phyloP scores from a whole-genome alignment of 2,329 filamentous ascomycete species.

The Bipolaris cookei region DNA sequence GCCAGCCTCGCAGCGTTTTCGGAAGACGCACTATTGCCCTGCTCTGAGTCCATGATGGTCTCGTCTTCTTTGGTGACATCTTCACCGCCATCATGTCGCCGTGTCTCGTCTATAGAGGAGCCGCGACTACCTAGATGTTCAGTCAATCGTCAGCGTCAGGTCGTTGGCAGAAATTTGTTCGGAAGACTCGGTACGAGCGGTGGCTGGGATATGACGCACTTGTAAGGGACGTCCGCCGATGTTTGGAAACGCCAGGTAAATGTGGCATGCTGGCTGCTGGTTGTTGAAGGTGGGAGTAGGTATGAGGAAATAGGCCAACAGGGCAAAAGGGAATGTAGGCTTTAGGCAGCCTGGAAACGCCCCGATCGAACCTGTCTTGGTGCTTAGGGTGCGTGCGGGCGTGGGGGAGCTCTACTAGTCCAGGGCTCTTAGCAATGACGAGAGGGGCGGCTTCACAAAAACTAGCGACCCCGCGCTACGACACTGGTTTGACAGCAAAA shows the following conservation, averaged over 20 bases:
- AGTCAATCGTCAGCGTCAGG: slow-evolving; percentile 25
- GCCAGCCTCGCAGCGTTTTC: not conserved
- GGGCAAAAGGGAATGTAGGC: not conserved
- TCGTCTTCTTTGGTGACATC: slow-evolving; percentile 66
- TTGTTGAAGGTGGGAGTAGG: not conserved
- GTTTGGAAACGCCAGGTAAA: slow-evolving; percentile 31
- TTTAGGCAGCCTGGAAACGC: slow-evolving; percentile 13
- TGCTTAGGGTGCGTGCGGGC: slow-evolving; percentile 24
- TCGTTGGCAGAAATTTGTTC: not conserved
- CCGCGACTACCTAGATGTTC: slow-evolving; percentile 48
- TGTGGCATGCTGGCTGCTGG: slow-evolving; percentile 46
- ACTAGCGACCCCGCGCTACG: slow-evolving; percentile 30
- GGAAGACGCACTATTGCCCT: slow-evolving; percentile 80
- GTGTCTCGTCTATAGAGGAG: slow-evolving; percentile 50
- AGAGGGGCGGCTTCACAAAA: slow-evolving; percentile 28
- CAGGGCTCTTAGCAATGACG: slow-evolving; percentile 28
- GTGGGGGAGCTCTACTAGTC: slow-evolving; percentile 26
- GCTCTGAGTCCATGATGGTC: slow-evolving; percentile 83
- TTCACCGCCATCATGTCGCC: slow-evolving; percentile 45
- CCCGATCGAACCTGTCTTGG: slow-evolving; percentile 21
- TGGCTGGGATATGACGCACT: slow-evolving; percentile 33
- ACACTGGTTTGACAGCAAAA: slow-evolving; percentile 10
- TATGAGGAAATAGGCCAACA: not conserved
- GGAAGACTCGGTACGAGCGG: slow-evolving; percentile 12
- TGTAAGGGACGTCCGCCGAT: slow-evolving; percentile 35